phyloP scores from a whole-genome alignment of 2,329 filamentous ascomycete genomes.

The Ophiocordyceps sinensis region DNA sequence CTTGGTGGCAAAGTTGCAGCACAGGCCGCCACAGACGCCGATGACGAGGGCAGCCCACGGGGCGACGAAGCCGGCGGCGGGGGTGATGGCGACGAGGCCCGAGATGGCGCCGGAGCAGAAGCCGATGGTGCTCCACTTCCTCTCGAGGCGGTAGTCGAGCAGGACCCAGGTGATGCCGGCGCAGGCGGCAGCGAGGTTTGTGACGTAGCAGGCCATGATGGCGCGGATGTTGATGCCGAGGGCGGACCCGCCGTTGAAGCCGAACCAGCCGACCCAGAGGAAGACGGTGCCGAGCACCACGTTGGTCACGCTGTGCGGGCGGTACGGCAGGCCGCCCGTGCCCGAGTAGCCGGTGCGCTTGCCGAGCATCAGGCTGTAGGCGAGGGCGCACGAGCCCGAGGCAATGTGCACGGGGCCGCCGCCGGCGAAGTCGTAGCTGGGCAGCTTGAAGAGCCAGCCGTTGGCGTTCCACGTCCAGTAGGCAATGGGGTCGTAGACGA shows the following conservation, averaged over 20 bases:
- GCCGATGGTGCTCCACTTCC: constrained; percentile 85
- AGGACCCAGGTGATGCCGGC: constrained; percentile 75
- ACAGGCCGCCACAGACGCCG: constrained; percentile 44
- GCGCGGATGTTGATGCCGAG: constrained; percentile 72
- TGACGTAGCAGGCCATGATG: constrained; percentile 79
- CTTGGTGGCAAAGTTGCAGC: constrained; percentile 80
- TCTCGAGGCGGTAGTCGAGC: constrained; percentile 80
- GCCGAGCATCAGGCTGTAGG: constrained; percentile 60
- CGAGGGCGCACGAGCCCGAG: constrained; percentile 56
- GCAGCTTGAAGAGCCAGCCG: constrained; percentile 56
- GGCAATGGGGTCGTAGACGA: constrained; percentile 60
- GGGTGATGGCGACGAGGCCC: constrained; percentile 76
- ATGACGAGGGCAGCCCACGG: constrained; percentile 45
- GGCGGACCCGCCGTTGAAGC: constrained; percentile 83
- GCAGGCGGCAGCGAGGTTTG: constrained; percentile 71
- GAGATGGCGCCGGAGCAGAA: constrained; percentile 86
- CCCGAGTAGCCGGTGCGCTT: constrained; percentile 49
- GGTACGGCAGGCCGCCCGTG: constrained; percentile 48
- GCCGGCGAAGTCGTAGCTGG: constrained; percentile 60
- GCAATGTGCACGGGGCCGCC: constrained; percentile 64
- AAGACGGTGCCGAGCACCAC: constrained; percentile 60
- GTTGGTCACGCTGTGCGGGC: constrained; percentile 60
- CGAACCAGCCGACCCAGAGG: constrained; percentile 93
- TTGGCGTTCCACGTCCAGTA: constrained; percentile 68
- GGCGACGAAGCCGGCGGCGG: constrained; percentile 68